Evolutionary conservation across 2,329 filamentous ascomycete species (phyloP), one percentile per base, ranked within the genome.

Genomic region (Sporothrix curviconia): DNA sequence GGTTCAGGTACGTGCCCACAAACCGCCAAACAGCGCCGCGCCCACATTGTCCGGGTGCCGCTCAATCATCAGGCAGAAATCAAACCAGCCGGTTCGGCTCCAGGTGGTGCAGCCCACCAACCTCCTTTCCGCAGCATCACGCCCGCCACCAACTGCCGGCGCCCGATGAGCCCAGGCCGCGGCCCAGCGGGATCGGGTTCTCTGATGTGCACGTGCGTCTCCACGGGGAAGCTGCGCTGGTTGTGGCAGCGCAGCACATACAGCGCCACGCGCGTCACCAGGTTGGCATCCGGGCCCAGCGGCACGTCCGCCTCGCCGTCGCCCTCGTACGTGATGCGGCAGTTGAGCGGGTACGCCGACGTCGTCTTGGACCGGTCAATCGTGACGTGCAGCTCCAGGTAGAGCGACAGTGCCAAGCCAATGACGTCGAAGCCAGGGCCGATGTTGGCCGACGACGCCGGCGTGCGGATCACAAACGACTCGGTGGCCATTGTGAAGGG

Each of bases 371-470:
- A 72, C 59, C 83, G 77, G 71, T 88, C 82, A 67, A 95, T 79
- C 62, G 85, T 90, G 70, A 97, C 88, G 62, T 85, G 81, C 57
- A 97, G 78, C 76, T 96, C 92, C 63, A 99, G 87, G 76, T 92
- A 95, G 72, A 96, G 85, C 64, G 91, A 95, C 64, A 99, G 81
- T 8, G 92, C 92, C 61, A 99, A 86, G 65, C 94, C 90, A 71
- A 97, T 96, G 66, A 96, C 92, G 78, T 99, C 92, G 79, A 97
- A 99, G 59, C 92, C 92, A 50, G 92, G 92, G 65, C 90, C 92
- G 69, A 97, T 96, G 78, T 97, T 97, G 75, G 92, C 92, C 61
- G 92, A 96, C 60, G 92, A 97, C 76, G 90, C 95, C 63, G 92
- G 92, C 61, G 90, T 90, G 74, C 81, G 84, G 78, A 91, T 89